Evolutionary conservation across 257 asterid genomes (phyloP).

Genomic region (Rhazya stricta): DNA sequence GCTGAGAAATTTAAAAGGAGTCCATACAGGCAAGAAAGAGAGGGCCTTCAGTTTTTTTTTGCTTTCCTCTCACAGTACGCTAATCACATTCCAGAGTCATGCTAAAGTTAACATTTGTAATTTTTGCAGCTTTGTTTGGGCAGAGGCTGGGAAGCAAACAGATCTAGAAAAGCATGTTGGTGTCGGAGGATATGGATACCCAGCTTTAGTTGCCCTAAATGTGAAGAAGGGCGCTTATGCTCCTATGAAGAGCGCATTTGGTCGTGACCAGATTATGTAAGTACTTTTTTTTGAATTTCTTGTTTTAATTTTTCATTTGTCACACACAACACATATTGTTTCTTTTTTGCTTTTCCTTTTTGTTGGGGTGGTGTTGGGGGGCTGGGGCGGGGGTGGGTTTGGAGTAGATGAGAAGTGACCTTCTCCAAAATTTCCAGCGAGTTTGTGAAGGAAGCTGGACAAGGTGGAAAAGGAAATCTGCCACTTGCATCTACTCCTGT

Average conservation of each 20-base stretch:
- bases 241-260: conserved; percentile 83
- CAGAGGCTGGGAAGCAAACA: conserved; percentile 83
- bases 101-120: conserved; percentile 2
- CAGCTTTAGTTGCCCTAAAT: conserved; percentile 84
- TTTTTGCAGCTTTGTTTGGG: conserved; percentile 79
- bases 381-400: too few species aligned
- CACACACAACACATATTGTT: background rate
- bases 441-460: conserved; percentile 79
- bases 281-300: conserved; percentile 9
- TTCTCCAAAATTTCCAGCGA: conserved; percentile 32
- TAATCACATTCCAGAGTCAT: background rate
- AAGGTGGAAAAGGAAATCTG: conserved; percentile 79
- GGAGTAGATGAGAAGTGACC: background rate
- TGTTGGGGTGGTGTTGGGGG: too few species aligned
- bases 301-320: background rate
- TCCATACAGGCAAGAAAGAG: conserved; percentile 70
- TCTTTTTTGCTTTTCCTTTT: too few species aligned
- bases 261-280: conserved; percentile 62
- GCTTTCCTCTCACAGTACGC: background rate
- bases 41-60: conserved; percentile 6
- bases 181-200: conserved; percentile 97
- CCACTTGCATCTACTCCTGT: conserved; percentile 51
- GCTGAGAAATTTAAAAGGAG: conserved; percentile 80
- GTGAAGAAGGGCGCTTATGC: conserved; percentile 76
- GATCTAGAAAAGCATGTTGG: conserved; percentile 82